Base-by-base conservation (phyloP, 345 rosid genomes). In the Citrus australasica region DNA sequence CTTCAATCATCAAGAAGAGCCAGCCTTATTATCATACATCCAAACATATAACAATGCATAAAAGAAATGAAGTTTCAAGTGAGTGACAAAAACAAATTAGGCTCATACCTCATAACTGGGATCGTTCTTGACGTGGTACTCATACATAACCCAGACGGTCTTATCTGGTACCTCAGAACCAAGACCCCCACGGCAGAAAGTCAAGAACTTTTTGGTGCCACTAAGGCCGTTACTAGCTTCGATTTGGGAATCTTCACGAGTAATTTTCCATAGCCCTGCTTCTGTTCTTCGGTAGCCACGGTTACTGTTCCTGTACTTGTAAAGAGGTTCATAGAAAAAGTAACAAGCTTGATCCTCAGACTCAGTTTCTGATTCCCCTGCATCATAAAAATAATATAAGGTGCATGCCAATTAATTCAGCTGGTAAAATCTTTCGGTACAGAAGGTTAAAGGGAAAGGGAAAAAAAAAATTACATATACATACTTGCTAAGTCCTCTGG, bases 401-500 rank as follows among this genome's bases (percentile, higher is more conserved):
- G 1, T 1, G 22, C 21, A 1, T 1, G 7, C 22, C 22, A 53
- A 1, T 17, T 53, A 53, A 1, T 53, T 53, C 22, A 51, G 56
- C 10, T 17, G 21, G 21, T 1, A 32, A 53, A 53, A 53, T 53
- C 22, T 53, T 46, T 13, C 51, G 3, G 51, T 46, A 3, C 51
- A 13, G 0, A 0, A 3, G 58, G 0, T 5, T 53, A 17, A 2
- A 53, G 21, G 1, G 22, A 53, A 17, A 17, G 4, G 21, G 0
- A 17, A 53, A 53, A 53, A 53, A 35, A 35, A 6, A 1, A 5
- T 46, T 46, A 46, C 51, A 46, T 46, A 1, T 9, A 60, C 85
- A 82, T 76, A 86, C 90, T 55, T 46, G 85, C 84, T 56, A 89
- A 67, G 1, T 37, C 69, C 8, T 8, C 17, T 2, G 91, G 91